phyloP scores from a whole-genome alignment of 345 rosid species.

The Anacardium occidentale region DNA sequence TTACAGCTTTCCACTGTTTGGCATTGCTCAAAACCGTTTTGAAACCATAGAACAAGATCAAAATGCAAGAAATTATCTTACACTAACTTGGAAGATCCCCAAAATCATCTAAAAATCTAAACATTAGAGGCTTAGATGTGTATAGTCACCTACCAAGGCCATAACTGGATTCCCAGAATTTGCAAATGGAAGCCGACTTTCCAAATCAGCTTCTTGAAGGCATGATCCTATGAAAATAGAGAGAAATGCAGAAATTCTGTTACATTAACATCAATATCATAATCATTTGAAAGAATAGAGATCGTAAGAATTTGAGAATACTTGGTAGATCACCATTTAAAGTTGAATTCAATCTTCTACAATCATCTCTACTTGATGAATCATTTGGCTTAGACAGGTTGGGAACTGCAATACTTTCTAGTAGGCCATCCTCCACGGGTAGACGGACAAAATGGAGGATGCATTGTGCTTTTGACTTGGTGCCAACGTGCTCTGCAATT shows the following conservation, averaged over 20 bases:
- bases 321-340: constrained; percentile 60
- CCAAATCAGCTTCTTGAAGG: constrained; percentile 54
- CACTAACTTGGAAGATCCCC: neutral
- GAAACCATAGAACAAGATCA: constrained; percentile 3
- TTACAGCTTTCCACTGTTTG: neutral
- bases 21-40: neutral
- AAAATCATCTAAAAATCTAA: neutral
- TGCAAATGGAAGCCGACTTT: constrained; percentile 74
- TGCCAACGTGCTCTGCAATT: constrained; percentile 87
- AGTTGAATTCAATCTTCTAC: constrained; percentile 37
- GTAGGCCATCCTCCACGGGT: constrained; percentile 78
- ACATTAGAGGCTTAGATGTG: neutral
- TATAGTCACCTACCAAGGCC: constrained; percentile 68
- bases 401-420: constrained; percentile 86
- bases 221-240: constrained; percentile 41
- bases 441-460: constrained; percentile 88
- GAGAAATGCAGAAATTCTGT: constrained; percentile 8
- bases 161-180: constrained; percentile 91
- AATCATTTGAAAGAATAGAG: constrained; percentile 9
- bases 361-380: constrained; percentile 52
- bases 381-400: constrained; percentile 36
- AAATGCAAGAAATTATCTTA: neutral
- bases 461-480: constrained; percentile 97
- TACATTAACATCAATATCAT: constrained; percentile 2
- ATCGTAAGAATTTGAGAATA: constrained; percentile 29